Evolutionary conservation across 176 grass and related monocot species (phyloP), one percentile per base, ranked within the genome.

Genomic region (Metroxylon sagu): DNA sequence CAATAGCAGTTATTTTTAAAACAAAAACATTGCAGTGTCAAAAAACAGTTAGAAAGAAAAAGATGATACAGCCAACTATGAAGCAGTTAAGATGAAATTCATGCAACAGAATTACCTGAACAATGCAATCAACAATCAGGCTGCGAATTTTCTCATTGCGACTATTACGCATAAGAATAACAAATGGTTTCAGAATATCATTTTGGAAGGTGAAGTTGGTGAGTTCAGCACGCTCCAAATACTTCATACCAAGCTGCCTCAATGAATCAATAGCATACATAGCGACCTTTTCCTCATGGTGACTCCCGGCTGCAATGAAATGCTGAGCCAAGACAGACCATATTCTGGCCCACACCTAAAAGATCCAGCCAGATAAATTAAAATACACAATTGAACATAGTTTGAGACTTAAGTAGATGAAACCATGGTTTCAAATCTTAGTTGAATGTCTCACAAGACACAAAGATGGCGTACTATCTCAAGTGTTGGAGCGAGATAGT

Each of bases 151-250:
- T 93, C 75, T 88, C 77, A 16, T 85, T 98, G 79, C 35, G 67
- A 50, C 84, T 92, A 75, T 89, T 98, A 39, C 94, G 81, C 94
- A 98, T 98, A 51, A 98, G 89, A 75, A 98, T 88, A 67, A 98
- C 94, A 81, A 98, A 98, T 59, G 94, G 94, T 65, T 98, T 98
- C 74, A 98, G 62, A 68, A 98, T 98, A 60, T 98, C 94, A 71
- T 88, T 98, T 64, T 98, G 94, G 71, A 98, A 98, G 43, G 94
- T 93, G 84, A 98, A 98, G 61, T 98, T 98, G 76, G 91, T 98
- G 54, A 98, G 39, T 62, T 98, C 94, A 59, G 94, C 88, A 48
- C 94, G 87, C 72, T 98, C 94, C 81, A 98, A 76, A 68, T 98
- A 98, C 82, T 98, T 98, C 87, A 98, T 98, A 62, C 94, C 88